Evolutionary conservation across 345 rosid genomes (phyloP).

Genomic region (Trapa incisa): DNA sequence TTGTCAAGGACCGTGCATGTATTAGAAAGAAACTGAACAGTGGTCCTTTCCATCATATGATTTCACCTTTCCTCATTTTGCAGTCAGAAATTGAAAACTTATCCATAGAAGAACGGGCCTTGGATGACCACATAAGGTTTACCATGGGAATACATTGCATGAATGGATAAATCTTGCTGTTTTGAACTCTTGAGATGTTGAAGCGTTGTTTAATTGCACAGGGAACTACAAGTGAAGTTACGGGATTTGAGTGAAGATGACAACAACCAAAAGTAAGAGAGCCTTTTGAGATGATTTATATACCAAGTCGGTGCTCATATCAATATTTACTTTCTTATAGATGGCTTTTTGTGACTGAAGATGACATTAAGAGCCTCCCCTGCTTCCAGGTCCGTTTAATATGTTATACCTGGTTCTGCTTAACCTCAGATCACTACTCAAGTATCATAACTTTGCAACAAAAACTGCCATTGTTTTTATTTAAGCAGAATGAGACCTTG

Average conservation of each 20-base stretch:
- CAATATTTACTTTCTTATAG: constrained; percentile 16
- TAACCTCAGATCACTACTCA: background rate
- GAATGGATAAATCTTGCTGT: constrained; percentile 10
- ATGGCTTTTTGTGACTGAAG: constrained; percentile 89
- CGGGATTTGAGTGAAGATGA: constrained; percentile 70
- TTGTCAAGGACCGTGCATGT: background rate
- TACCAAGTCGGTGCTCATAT: background rate
- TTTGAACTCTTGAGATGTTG: constrained; percentile 20
- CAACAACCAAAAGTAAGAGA: constrained; percentile 56
- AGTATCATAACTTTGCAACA: background rate
- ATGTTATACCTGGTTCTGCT: background rate
- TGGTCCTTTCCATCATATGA: background rate
- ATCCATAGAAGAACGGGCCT: constrained; percentile 45
- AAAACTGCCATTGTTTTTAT: constrained; percentile 8
- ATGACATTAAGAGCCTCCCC: constrained; percentile 70
- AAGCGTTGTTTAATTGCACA: constrained; percentile 28
- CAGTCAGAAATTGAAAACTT: constrained; percentile 80
- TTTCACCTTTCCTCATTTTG: constrained; percentile 10
- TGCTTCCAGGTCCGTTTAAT: constrained; percentile 51
- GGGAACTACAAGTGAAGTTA: constrained; percentile 71
- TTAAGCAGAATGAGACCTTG: constrained; percentile 74
- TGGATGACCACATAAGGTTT: constrained; percentile 84
- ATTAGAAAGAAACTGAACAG: background rate
- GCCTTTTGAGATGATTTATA: background rate
- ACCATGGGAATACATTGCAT: constrained; percentile 11